Evolutionary conservation across 805 yeast genomes (phyloP).

Genomic region (Jamesozyma hellenica): DNA sequence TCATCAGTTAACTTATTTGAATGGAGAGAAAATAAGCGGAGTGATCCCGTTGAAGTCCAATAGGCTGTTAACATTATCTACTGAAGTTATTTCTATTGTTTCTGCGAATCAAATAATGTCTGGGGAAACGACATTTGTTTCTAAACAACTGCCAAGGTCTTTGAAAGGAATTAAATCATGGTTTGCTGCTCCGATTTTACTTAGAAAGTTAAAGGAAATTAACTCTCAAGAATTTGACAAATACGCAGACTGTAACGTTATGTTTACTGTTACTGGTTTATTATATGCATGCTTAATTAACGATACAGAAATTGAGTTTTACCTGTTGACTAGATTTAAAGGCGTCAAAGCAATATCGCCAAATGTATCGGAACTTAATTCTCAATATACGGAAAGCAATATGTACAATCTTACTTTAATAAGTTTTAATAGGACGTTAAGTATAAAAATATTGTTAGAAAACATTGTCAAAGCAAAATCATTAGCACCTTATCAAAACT

Average conservation of each 20-base stretch:
- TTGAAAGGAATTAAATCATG: constrained; percentile 14
- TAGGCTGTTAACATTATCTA: constrained; percentile 11
- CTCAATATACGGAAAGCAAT: neutral
- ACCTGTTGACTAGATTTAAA: constrained; percentile 22
- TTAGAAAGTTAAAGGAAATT: constrained; percentile 10
- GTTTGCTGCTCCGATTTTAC: constrained; percentile 15
- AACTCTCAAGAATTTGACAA: constrained; percentile 4
- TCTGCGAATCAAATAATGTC: constrained; percentile 26
- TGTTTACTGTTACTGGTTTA: constrained; percentile 20
- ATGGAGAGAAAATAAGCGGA: constrained; percentile 10
- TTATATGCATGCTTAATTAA: constrained; percentile 14
- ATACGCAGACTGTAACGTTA: constrained; percentile 14
- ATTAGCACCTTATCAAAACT: constrained; percentile 1
- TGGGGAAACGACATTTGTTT: constrained; percentile 17
- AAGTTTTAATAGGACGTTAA: constrained; percentile 3
- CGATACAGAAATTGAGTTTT: constrained; percentile 9
- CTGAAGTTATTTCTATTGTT: constrained; percentile 9
- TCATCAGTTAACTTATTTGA: constrained; percentile 19
- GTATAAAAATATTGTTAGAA: constrained; percentile 1
- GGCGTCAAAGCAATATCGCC: constrained; percentile 17
- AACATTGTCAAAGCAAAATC: constrained; percentile 4
- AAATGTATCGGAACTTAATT: neutral
- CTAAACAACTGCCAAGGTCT: constrained; percentile 3
- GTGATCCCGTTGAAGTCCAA: constrained; percentile 15
- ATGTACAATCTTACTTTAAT: neutral